Evolutionary conservation across 805 yeast species (phyloP).

Genomic region (Zygoascus ofunaensis): DNA sequence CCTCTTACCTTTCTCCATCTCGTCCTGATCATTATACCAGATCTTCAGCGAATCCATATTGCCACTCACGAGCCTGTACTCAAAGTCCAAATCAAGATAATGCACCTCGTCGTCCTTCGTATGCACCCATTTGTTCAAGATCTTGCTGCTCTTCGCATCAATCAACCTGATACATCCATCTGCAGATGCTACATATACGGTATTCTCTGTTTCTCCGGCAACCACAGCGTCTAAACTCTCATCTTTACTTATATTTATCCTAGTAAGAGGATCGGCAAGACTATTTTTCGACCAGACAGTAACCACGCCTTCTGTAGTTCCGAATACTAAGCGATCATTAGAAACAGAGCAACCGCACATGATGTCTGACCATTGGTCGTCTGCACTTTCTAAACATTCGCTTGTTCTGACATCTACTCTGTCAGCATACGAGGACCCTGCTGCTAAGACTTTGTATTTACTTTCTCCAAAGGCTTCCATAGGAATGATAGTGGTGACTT

Average conservation of each 20-base stretch:
- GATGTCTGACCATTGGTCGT: slow-evolving; percentile 92
- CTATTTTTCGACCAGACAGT: slow-evolving; percentile 75
- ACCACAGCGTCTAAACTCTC: slow-evolving; percentile 19
- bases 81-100: slow-evolving; percentile 66
- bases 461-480: slow-evolving; percentile 50
- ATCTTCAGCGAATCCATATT: slow-evolving; percentile 76
- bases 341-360: slow-evolving; percentile 58
- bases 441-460: slow-evolving; percentile 66
- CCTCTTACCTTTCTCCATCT: too few relatives aligned
- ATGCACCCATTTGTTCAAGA: slow-evolving; percentile 23
- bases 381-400: slow-evolving; percentile 48
- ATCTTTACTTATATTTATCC: slow-evolving; percentile 49
- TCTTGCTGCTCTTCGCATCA: slow-evolving; percentile 52
- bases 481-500: slow-evolving; percentile 58
- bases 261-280: slow-evolving; percentile 61
- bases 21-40: slow-evolving; percentile 42
- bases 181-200: slow-evolving; percentile 20
- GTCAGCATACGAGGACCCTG: slow-evolving; percentile 75
- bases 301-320: slow-evolving; percentile 84
- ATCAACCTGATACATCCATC: slow-evolving; percentile 51
- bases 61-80: slow-evolving; percentile 69
- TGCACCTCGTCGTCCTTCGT: slow-evolving; percentile 48
- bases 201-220: slow-evolving; percentile 17
- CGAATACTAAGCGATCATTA: slow-evolving; percentile 61
- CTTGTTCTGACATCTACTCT: slow-evolving; percentile 74